Base-by-base conservation (phyloP, 2,329 filamentous ascomycete species). In the Xylariaceae sp. region DNA sequence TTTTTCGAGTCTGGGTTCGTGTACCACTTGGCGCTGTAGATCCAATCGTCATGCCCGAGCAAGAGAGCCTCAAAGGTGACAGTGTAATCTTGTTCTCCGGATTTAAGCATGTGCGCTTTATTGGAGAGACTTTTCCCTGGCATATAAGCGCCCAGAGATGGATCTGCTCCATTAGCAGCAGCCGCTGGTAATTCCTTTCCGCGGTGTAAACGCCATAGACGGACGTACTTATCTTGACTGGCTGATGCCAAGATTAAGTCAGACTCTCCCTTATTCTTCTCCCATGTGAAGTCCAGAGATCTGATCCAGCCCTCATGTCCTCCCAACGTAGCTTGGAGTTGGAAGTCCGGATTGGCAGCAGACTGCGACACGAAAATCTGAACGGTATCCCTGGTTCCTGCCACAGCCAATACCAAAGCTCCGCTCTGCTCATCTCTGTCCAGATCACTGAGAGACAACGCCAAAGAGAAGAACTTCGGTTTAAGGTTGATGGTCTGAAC, bases 11-110 rank as follows among this genome's bases (percentile, higher is more conserved):
- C 70, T 12, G 70, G 62, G 39, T 73, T 66, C 6, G 75, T 75
- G 51, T 80, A 78, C 91, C 91, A 96, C 47, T 77, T 76, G 2
- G 89, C 85, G 48, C 88, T 95, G 69, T 96, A 97, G 49, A 99
- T 92, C 94, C 94, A 99, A 63, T 99, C 94, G 65, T 99, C 94
- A 64, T 99, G 94, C 9, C 94, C 94, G 2, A 99, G 80, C 6
- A 99, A 78, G 2, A 99, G 75, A 1, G 94, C 94, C 68, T 99
- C 94, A 58, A 99, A 97, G 0, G 90, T 95, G 48, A 96, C 77
- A 6, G 87, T 88, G 68, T 88, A 92, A 57, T 86, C 85, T 4
- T 73, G 75, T 1, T 71, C 75, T 0, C 71, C 74, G 2, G 81
- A 76, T 39, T 80, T 78, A 51, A 99, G 82, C 47, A 81, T 80